Conservation (phyloP, 2,329 filamentous ascomycete species). For the Tolypocladium pustulatum region DNA sequence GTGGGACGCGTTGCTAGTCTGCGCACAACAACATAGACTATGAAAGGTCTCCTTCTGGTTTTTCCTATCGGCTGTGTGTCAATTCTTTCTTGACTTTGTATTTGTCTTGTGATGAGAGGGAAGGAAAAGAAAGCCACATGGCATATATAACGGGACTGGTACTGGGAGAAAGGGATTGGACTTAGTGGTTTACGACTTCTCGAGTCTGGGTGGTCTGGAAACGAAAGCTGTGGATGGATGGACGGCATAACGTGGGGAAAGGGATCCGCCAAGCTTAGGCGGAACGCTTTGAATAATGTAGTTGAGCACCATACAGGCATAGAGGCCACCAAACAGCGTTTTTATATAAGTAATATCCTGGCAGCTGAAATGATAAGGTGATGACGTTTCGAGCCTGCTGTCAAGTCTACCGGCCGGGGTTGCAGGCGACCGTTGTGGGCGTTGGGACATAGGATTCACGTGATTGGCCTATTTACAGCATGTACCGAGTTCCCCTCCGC, state of each 20-base stretch:
- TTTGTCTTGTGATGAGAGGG: constrained; percentile 1
- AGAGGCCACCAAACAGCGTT: constrained; percentile 8
- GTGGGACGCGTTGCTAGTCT: neutral
- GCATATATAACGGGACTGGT: neutral
- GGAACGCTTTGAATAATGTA: constrained; percentile 17
- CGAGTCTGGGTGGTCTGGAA: neutral
- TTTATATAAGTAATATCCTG: neutral
- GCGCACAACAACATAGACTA: constrained; percentile 20
- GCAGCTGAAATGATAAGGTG: neutral
- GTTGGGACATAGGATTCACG: too few species aligned
- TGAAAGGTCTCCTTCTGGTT: constrained; percentile 14
- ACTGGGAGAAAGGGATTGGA: neutral
- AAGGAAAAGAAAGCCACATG: neutral
- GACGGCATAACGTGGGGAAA: neutral
- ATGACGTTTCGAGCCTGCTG: neutral
- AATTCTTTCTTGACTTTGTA: constrained; percentile 11
- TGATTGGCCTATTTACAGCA: too few species aligned
- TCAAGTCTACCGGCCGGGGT: neutral
- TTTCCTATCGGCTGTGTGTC: constrained; percentile 9
- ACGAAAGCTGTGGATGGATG: neutral
- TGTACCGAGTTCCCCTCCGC: too few species aligned
- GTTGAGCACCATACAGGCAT: constrained; percentile 12
- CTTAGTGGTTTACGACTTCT: neutral
- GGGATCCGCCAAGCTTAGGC: constrained; percentile 4
- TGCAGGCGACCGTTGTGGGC: neutral